Conservation (phyloP, 1,139 yeast genomes). For the Meyerozyma elateridarum region DNA sequence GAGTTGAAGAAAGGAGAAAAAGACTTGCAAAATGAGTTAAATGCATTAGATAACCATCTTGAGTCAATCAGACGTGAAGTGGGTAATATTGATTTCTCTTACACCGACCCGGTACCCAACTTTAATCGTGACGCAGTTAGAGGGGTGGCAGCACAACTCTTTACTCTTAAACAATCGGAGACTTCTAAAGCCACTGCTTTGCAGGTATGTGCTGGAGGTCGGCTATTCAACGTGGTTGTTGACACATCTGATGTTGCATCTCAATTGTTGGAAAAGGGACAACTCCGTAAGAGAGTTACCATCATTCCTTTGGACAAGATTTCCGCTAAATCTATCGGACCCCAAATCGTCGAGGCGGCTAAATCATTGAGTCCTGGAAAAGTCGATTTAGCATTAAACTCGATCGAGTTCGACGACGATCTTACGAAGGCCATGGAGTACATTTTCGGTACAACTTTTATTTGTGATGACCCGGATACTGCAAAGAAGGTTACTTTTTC, state of each 20-base stretch:
- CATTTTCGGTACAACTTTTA: constrained; percentile 82
- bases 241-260: constrained; percentile 84
- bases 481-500: constrained; percentile 87
- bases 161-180: constrained; percentile 56
- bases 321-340: constrained; percentile 47
- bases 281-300: constrained; percentile 77
- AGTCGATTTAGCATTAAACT: constrained; percentile 80
- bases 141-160: constrained; percentile 88
- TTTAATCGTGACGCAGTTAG: constrained; percentile 64
- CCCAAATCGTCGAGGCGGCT: constrained; percentile 50
- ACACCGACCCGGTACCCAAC: constrained; percentile 56
- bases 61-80: constrained; percentile 60
- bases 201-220: constrained; percentile 92
- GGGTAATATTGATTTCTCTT: constrained; percentile 73
- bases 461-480: constrained; percentile 82
- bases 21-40: constrained; percentile 23
- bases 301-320: constrained; percentile 91
- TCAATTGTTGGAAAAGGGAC: constrained; percentile 72
- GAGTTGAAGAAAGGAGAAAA: constrained; percentile 44
- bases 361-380: constrained; percentile 71
- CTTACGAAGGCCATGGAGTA: constrained; percentile 82
- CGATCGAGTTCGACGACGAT: constrained; percentile 69
- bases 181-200: constrained; percentile 71
- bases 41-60: constrained; percentile 44
- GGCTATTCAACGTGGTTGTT: constrained; percentile 85